These are phyloP conservation scores for Schwanniomyces pseudopolymorphus DNA, from an alignment of 805 yeast genomes.

Conservation along the genomic window DNA sequence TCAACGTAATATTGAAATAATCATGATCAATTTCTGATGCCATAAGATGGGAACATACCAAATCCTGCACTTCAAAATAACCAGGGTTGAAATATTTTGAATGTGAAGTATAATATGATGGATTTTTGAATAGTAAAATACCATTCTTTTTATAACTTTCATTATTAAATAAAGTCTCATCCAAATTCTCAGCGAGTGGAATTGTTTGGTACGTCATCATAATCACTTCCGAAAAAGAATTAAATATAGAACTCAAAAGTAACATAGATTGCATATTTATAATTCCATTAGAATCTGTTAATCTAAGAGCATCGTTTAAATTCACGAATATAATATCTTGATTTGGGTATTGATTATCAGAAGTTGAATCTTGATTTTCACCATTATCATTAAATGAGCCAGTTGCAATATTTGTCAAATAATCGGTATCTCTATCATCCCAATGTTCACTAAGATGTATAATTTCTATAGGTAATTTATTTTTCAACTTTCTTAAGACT, in stretches of 20 bases:
- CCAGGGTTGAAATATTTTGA: conserved; percentile 23
- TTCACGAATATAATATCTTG: conserved; percentile 30
- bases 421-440: conserved; percentile 10
- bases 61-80: conserved; percentile 25
- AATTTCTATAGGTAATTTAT: conserved; percentile 30
- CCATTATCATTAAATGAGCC: conserved; percentile 7
- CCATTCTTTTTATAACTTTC: conserved; percentile 22
- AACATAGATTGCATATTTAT: conserved; percentile 15
- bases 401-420: conserved; percentile 14
- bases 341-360: conserved; percentile 13
- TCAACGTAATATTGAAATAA: conserved; percentile 15
- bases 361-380: neutral
- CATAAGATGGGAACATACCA: conserved; percentile 19
- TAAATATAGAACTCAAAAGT: conserved; percentile 27
- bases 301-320: conserved; percentile 15
- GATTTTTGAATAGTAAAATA: conserved; percentile 26
- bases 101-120: conserved; percentile 18
- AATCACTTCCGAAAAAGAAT: conserved; percentile 30
- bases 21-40: conserved; percentile 17
- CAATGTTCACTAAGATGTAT: conserved; percentile 13
- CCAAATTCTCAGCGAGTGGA: conserved; percentile 18
- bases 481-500: conserved; percentile 25
- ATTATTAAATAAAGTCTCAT: conserved; percentile 14
- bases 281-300: conserved; percentile 10
- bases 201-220: conserved; percentile 26